phyloP scores from a whole-genome alignment of 257 asterid species.

The Solanum chmielewskii region DNA sequence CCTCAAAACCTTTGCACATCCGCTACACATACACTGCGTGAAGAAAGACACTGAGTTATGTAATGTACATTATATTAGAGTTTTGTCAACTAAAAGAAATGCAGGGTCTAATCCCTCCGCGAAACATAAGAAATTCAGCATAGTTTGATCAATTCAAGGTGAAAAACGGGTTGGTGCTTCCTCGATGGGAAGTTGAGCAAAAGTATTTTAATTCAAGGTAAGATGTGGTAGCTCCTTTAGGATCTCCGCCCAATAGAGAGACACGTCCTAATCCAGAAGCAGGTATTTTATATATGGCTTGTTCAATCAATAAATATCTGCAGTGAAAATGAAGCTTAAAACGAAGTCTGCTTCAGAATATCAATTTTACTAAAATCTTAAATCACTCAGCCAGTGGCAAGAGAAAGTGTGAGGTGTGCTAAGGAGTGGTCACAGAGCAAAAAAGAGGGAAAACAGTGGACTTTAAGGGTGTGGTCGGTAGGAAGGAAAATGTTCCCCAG shows the following conservation, averaged over 20 bases:
- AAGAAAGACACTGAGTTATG: neutral
- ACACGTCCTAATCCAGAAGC: neutral
- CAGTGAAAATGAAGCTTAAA: neutral
- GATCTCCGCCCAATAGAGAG: too few species aligned
- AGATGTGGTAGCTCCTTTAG: too few species aligned
- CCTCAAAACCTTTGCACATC: constrained; percentile 89
- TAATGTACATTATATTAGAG: neutral
- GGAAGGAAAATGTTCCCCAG: neutral
- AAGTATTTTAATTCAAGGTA: neutral
- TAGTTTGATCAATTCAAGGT: neutral
- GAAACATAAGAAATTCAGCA: neutral
- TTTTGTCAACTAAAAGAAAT: neutral
- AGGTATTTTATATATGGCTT: neutral
- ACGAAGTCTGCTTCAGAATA: neutral
- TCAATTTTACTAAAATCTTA: neutral
- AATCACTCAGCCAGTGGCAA: neutral
- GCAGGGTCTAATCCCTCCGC: too few species aligned
- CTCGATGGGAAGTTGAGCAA: neutral
- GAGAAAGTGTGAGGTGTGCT: neutral
- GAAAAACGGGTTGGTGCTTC: neutral
- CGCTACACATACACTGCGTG: constrained; percentile 96
- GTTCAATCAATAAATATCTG: neutral
- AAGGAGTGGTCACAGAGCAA: neutral
- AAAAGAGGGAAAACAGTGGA: neutral
- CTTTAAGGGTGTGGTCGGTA: neutral